Percentiles rank a stretch among this genome's conserved stretches.
Evolutionary conservation across 2,329 filamentous ascomycete species (phyloP).

Genomic region (Aureobasidium sp.): DNA sequence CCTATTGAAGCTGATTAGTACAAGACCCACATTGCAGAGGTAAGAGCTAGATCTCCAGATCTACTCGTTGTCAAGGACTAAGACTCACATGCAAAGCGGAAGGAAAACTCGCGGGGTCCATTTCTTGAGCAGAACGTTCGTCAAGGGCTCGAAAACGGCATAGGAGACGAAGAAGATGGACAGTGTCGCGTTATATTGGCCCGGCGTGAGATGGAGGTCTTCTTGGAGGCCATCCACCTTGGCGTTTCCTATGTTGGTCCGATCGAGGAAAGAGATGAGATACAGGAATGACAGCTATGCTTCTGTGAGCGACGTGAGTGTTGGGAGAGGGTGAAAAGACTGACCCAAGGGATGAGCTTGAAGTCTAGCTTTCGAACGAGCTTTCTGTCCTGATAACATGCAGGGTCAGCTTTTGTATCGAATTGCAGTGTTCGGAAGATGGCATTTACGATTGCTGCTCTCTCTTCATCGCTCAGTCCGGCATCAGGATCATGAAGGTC

Average conservation of each 20-base stretch:
- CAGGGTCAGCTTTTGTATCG: neutral
- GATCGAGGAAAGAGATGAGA: slow-evolving; percentile 61
- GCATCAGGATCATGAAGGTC: slow-evolving; percentile 51
- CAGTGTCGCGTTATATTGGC: slow-evolving; percentile 51
- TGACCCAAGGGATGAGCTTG: slow-evolving; percentile 53
- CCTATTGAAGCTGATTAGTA: slow-evolving; percentile 45
- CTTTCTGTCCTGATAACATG: slow-evolving; percentile 48
- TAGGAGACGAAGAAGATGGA: slow-evolving; percentile 15
- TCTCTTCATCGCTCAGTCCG: slow-evolving; percentile 57
- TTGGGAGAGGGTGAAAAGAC: slow-evolving; percentile 8
- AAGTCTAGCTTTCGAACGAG: slow-evolving; percentile 57
- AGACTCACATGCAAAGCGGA: no score
- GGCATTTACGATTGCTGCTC: slow-evolving; percentile 47
- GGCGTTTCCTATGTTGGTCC: slow-evolving; percentile 74
- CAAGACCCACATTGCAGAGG: no score
- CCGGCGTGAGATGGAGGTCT: slow-evolving; percentile 56
- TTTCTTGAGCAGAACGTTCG: slow-evolving; percentile 73
- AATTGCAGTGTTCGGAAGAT: neutral
- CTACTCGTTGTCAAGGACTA: no score
- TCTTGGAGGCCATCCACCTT: slow-evolving; percentile 51
- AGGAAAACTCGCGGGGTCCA: slow-evolving; percentile 66
- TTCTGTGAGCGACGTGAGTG: neutral
- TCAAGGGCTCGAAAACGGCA: slow-evolving; percentile 44
- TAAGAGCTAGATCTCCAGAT: no score
- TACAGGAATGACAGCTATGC: slow-evolving; percentile 61